Percentiles rank a stretch among this genome's conserved stretches.
Evolutionary conservation across 2,329 filamentous ascomycete genomes (phyloP).

Genomic region (Lecanosticta acicola): DNA sequence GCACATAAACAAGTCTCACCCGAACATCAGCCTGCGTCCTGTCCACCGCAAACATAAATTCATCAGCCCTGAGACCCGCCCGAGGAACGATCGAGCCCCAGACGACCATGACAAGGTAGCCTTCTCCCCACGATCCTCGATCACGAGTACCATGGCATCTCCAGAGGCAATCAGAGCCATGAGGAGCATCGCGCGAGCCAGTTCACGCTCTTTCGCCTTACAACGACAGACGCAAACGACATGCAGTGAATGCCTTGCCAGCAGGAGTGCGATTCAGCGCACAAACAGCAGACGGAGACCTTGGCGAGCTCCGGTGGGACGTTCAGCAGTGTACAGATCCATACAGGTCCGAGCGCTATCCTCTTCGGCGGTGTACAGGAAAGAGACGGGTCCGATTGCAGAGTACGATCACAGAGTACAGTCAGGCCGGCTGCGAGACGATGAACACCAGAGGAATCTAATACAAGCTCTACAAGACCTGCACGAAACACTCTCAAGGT

Average conservation of each 20-base stretch:
- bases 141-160: slow-evolving; percentile 19
- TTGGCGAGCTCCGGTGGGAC: not conserved
- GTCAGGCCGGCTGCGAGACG: slow-evolving; percentile 69
- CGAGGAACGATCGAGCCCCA: too few relatives aligned
- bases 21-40: too few relatives aligned
- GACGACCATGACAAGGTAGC: too few relatives aligned
- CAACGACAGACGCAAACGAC: slow-evolving; percentile 20
- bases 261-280: slow-evolving; percentile 4
- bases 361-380: not conserved
- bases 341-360: not conserved
- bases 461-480: slow-evolving; percentile 85
- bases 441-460: slow-evolving; percentile 86
- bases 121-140: not conserved
- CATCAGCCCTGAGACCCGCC: too few relatives aligned
- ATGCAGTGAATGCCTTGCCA: slow-evolving; percentile 24
- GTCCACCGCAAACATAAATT: too few relatives aligned
- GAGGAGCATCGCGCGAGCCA: slow-evolving; percentile 18
- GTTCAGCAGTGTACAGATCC: not conserved
- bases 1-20: too few relatives aligned
- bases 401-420: slow-evolving; percentile 84
- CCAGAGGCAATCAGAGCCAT: slow-evolving; percentile 20
- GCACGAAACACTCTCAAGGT: slow-evolving; percentile 72
- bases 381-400: slow-evolving; percentile 62
- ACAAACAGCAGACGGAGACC: not conserved
- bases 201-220: slow-evolving; percentile 6